These are phyloP conservation scores for Kitagawia praeruptora DNA, from an alignment of 129 eudicot genomes.

Conservation along the genomic window DNA sequence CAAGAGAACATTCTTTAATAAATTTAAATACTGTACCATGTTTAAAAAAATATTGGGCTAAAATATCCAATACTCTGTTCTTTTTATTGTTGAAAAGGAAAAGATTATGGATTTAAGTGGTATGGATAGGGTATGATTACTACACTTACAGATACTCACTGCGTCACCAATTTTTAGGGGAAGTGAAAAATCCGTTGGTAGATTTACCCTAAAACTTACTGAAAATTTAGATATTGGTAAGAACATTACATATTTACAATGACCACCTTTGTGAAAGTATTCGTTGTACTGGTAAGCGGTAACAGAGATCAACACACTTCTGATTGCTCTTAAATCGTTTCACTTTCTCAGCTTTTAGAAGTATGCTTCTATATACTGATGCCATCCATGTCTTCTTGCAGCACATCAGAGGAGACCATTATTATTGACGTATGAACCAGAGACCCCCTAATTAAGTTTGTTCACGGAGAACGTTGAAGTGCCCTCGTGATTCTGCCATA, in stretches of 20 bases:
- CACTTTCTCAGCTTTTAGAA: not conserved
- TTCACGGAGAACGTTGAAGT: conserved; percentile 35
- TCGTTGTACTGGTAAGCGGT: conserved; percentile 12
- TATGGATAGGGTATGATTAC: not conserved
- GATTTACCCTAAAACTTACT: conserved; percentile 22
- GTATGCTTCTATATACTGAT: conserved; percentile 5
- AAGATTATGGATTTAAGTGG: not conserved
- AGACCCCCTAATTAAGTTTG: conserved; percentile 26
- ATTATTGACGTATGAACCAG: conserved; percentile 5
- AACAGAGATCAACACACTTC: conserved; percentile 14
- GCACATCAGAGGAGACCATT: conserved; percentile 20
- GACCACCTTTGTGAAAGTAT: conserved; percentile 18
- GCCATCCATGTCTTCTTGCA: conserved; percentile 28
- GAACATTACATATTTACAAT: conserved; percentile 37
- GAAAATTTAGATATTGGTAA: conserved; percentile 19
- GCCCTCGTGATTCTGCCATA: conserved; percentile 40
- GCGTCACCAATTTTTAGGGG: not conserved
- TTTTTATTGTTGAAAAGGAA: not conserved
- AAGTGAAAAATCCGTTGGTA: conserved; percentile 11
- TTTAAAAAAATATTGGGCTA: not conserved
- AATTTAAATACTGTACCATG: not conserved
- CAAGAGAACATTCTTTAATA: not conserved
- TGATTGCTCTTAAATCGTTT: not conserved
- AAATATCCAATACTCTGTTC: not conserved
- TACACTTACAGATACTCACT: not conserved